phyloP scores from a whole-genome alignment of 768 basidiomycete species.

The Lentinula aciculospora region DNA sequence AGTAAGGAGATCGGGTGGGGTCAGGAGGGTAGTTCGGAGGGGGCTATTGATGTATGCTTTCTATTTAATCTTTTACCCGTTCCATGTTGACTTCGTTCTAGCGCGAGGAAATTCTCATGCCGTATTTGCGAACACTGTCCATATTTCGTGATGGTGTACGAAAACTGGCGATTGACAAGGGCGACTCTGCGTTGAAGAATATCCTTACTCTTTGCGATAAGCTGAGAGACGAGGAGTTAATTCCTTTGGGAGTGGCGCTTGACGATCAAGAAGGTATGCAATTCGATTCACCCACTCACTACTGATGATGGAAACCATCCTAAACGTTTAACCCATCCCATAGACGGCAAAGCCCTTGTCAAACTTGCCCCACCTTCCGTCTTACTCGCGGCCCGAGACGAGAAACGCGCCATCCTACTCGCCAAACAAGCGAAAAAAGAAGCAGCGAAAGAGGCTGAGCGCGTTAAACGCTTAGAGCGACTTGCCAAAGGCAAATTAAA shows the following conservation, averaged over 20 bases:
- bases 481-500: conserved; percentile 80
- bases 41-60: conserved; percentile 41
- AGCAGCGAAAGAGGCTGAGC: conserved; percentile 57
- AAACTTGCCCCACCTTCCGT: conserved; percentile 84
- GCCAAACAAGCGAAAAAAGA: conserved; percentile 81
- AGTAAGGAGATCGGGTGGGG: conserved; percentile 82
- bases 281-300: no score
- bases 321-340: no score
- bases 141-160: conserved; percentile 91
- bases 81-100: conserved; percentile 23
- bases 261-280: conserved; percentile 90
- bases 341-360: conserved; percentile 92
- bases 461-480: conserved; percentile 64
- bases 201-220: conserved; percentile 85
- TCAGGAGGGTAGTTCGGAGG: conserved; percentile 42
- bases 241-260: conserved; percentile 91
- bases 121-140: conserved; percentile 80
- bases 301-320: no score
- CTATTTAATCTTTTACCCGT: neutral
- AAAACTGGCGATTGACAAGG: conserved; percentile 68
- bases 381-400: conserved; percentile 80
- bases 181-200: conserved; percentile 62
- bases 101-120: conserved; percentile 85
- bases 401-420: conserved; percentile 70
- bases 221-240: conserved; percentile 83